A percentile compares a stretch with the other conserved stretches of the same genome.
phyloP scores from a whole-genome alignment of 2,329 filamentous ascomycete genomes.

The Aspergillus costaricaensis region DNA sequence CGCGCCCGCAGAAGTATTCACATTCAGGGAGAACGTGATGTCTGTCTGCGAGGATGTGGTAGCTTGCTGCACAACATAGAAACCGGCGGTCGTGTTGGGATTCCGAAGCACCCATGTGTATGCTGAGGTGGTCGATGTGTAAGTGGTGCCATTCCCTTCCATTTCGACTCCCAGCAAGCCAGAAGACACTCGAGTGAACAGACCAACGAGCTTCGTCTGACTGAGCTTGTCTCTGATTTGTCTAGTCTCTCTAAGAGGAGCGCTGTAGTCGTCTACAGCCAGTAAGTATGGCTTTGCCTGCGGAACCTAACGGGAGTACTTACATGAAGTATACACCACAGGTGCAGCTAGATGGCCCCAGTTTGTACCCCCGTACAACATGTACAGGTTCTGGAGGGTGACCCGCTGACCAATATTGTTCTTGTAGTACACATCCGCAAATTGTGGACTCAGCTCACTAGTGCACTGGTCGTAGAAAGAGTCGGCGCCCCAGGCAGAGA shows the following conservation, averaged over 20 bases:
- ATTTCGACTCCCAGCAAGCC: slow-evolving; percentile 56
- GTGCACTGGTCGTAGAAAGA: slow-evolving; percentile 55
- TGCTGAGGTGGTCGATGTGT: slow-evolving; percentile 43
- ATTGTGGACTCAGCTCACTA: slow-evolving; percentile 50
- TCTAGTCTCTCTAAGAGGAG: slow-evolving; percentile 57
- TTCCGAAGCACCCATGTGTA: slow-evolving; percentile 58
- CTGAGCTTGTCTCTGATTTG: slow-evolving; percentile 56
- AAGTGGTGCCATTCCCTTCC: slow-evolving; percentile 57
- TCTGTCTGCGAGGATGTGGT: slow-evolving; percentile 48
- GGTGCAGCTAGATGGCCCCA: slow-evolving; percentile 56
- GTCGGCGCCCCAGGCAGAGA: slow-evolving; percentile 54
- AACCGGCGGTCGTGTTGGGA: slow-evolving; percentile 52
- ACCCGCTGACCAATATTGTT: slow-evolving; percentile 56
- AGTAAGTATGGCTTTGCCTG: background rate
- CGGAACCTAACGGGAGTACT: background rate
- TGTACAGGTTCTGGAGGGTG: slow-evolving; percentile 55
- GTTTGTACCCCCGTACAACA: slow-evolving; percentile 58
- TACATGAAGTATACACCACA: slow-evolving; percentile 50
- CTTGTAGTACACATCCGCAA: slow-evolving; percentile 60
- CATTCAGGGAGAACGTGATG: slow-evolving; percentile 50
- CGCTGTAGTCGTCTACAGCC: slow-evolving; percentile 44
- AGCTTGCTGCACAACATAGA: slow-evolving; percentile 54
- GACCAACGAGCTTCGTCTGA: slow-evolving; percentile 56
- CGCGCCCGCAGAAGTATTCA: slow-evolving; percentile 51
- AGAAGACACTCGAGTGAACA: slow-evolving; percentile 56